Base-by-base conservation (phyloP, 2,329 filamentous ascomycete species). In the Neoscytalidium dimidiatum region DNA sequence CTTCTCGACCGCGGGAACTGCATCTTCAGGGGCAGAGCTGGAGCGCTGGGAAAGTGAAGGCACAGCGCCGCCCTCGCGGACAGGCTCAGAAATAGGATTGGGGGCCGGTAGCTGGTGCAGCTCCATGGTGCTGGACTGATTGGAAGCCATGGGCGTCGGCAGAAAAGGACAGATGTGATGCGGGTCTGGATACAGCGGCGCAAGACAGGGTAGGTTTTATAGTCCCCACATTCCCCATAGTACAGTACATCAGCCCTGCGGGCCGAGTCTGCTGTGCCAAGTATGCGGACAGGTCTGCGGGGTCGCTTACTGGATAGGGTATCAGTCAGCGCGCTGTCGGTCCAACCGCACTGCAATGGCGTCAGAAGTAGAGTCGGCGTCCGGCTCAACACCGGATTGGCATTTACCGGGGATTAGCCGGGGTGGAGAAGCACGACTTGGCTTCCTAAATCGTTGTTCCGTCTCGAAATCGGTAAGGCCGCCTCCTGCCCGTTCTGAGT, bases 1-100 rank as follows among this genome's bases (percentile, higher is more conserved):
- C 74, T 75, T 79, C 70, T 90, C 84, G 13, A 80, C 46, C n/a
- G 21, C 58, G 3, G 44, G 4, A 14, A 62, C 44, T n/a, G 58
- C 58, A 2, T 13, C 41, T 4, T 51, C 57, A n/a, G 43, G 57
- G 3, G 57, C 28, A 11, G 43, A 33, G n/a, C 7, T 38, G 38
- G 38, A 44, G 17, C 7, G 23, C 6, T 21, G 53, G 14, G 35
- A 44, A 3, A 14, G 4, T 4, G 41, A n/a, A 9, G 38, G 9
- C 6, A n/a, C 9, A 13, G n/a, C 26, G 26, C 3, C 17, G 23
- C 8, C 53, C 2, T 46, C n/a, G 19, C 41, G 26, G 14, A n/a
- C 11, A 14, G 56, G 17, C 9, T 60, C 41, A 2, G 56, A 23
- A 3, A 1, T 33, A 13, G 23, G 38, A 9, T 3, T 33, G 4